Conservation (phyloP, 208 protist species). For the Crithidia bombi region DNA sequence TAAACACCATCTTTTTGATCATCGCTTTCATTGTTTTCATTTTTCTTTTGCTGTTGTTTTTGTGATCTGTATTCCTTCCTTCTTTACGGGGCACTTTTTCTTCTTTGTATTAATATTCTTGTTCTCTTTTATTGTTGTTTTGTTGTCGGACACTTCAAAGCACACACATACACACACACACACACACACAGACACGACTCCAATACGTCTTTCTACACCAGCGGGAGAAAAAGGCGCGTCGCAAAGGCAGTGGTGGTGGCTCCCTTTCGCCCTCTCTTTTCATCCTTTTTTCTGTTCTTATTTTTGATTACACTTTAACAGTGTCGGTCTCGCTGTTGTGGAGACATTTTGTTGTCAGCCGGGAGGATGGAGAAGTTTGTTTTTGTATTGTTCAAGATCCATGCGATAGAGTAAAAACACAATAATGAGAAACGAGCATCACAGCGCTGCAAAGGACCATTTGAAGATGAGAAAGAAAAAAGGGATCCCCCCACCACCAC, state of each 20-base stretch:
- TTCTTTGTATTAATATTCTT: not conserved
- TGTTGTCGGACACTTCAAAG: conserved; percentile 5
- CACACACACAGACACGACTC: not conserved
- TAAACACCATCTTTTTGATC: not conserved
- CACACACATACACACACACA: not conserved
- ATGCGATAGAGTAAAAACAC: too few relatives aligned
- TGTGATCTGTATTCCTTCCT: not conserved
- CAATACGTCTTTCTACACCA: not conserved
- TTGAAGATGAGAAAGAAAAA: too few relatives aligned
- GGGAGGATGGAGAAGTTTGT: too few relatives aligned
- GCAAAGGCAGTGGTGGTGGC: not conserved
- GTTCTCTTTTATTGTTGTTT: conserved; percentile 18
- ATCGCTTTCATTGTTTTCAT: conserved; percentile 27
- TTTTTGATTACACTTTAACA: not conserved
- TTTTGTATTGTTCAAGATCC: too few relatives aligned
- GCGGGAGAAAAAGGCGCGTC: not conserved
- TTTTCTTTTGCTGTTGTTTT: conserved; percentile 17
- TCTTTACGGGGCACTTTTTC: conserved; percentile 10
- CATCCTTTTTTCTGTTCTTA: not conserved
- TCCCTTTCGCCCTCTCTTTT: not conserved
- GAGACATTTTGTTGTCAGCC: too few relatives aligned
- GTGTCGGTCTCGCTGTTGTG: too few relatives aligned
- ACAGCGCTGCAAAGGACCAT: too few relatives aligned
- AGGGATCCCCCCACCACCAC: too few relatives aligned
- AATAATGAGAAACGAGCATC: too few relatives aligned